These are phyloP conservation scores for Ceriops decandra DNA, from an alignment of 345 rosid species.

Conservation along the genomic window DNA sequence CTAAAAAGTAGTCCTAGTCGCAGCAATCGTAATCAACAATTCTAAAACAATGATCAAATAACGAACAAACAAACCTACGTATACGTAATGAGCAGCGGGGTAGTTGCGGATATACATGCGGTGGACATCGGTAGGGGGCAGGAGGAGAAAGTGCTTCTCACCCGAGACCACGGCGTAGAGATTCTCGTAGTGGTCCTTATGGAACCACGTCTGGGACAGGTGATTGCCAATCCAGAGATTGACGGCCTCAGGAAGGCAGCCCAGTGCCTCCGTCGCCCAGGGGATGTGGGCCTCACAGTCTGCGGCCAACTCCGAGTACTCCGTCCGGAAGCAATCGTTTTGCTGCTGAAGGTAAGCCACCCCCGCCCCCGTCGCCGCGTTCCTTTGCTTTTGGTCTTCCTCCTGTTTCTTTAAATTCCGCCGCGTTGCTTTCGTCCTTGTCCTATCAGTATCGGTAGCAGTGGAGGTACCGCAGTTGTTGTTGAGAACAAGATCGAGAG, in stretches of 20 bases:
- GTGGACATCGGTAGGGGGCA: conserved; percentile 83
- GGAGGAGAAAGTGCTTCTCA: conserved; percentile 73
- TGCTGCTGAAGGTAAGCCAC: conserved; percentile 84
- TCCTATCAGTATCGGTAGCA: not conserved
- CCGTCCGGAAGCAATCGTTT: conserved; percentile 73
- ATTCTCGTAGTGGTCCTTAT: conserved; percentile 91
- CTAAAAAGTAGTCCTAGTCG: too few species aligned
- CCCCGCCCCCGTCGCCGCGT: not conserved
- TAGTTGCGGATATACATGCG: conserved; percentile 64
- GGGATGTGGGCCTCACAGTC: conserved; percentile 64
- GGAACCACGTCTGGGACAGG: conserved; percentile 68
- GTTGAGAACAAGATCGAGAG: conserved; percentile 39
- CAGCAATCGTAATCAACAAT: not conserved
- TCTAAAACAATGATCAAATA: not conserved
- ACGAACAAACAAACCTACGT: conserved; percentile 2
- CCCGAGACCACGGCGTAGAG: conserved; percentile 80
- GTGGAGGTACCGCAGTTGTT: too few species aligned
- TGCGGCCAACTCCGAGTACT: conserved; percentile 44
- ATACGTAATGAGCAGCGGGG: conserved; percentile 64
- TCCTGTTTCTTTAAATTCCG: too few species aligned
- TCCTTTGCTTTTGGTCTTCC: too few species aligned
- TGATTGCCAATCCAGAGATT: conserved; percentile 88
- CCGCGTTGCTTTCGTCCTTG: too few species aligned
- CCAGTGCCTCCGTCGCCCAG: conserved; percentile 82
- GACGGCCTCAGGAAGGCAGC: conserved; percentile 79